These are phyloP conservation scores for Penicillium arizonense DNA, from an alignment of 495 filamentous ascomycete genomes.

Conservation along the genomic window DNA sequence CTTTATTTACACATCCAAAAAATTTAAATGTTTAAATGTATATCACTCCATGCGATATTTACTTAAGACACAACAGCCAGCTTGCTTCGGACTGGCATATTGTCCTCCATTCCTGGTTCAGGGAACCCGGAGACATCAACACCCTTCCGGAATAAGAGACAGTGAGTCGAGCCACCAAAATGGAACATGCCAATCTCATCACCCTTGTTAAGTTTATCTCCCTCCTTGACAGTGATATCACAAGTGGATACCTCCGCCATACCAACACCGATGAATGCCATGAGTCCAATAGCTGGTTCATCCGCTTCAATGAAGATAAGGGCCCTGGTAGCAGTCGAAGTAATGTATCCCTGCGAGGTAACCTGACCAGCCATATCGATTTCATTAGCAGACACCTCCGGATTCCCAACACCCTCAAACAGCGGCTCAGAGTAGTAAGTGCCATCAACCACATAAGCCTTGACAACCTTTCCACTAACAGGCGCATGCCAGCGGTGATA, in stretches of 20 bases:
- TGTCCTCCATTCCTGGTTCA: conserved; percentile 42
- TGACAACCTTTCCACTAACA: conserved; percentile 55
- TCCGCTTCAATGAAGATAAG: conserved; percentile 70
- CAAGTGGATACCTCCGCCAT: conserved; percentile 73
- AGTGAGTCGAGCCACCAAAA: conserved; percentile 66
- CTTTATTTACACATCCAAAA: too few relatives aligned
- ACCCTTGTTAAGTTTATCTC: conserved; percentile 61
- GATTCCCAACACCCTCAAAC: conserved; percentile 44
- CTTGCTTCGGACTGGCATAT: conserved; percentile 56
- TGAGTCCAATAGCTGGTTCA: conserved; percentile 62
- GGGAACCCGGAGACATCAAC: conserved; percentile 47
- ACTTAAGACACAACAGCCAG: conserved; percentile 41
- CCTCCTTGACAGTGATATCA: conserved; percentile 62
- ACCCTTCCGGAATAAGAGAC: conserved; percentile 53
- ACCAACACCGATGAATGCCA: conserved; percentile 64
- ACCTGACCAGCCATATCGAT: conserved; percentile 59
- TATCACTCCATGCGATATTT: too few relatives aligned
- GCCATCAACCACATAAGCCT: conserved; percentile 55
- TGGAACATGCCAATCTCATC: conserved; percentile 73
- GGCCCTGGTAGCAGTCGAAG: conserved; percentile 55
- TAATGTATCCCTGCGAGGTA: conserved; percentile 61
- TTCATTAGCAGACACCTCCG: conserved; percentile 48
- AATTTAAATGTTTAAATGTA: too few relatives aligned
- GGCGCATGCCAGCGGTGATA: conserved; percentile 74
- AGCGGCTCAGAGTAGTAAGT: conserved; percentile 68